These are phyloP conservation scores for Dillenia suffruticosa DNA, from an alignment of 164 flowering plant species.

Conservation along the genomic window DNA sequence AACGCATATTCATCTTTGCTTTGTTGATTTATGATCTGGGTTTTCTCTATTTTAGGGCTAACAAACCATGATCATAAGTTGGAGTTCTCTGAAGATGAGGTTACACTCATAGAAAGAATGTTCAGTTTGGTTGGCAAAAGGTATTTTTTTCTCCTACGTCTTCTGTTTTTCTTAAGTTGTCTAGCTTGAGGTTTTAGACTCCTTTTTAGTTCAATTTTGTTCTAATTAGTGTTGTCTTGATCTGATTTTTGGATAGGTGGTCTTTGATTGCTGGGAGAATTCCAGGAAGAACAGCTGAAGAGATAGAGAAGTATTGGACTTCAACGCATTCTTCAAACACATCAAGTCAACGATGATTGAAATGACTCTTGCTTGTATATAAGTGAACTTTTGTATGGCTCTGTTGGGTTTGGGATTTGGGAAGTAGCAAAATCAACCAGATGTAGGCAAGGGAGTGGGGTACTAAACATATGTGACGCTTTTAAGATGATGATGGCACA, in stretches of 20 bases:
- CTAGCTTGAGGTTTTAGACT: background rate
- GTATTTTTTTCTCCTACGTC: conserved; percentile 1
- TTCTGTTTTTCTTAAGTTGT: background rate
- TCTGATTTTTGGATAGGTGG: conserved; percentile 30
- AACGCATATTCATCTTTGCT: background rate
- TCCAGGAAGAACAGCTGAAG: conserved; percentile 62
- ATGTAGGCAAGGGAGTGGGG: background rate
- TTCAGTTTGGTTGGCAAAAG: conserved; percentile 28
- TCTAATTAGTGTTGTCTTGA: background rate
- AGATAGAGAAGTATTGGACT: conserved; percentile 56
- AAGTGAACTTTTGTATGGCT: background rate
- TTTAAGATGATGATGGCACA: background rate
- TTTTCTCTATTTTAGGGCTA: conserved; percentile 10
- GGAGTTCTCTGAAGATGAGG: conserved; percentile 31
- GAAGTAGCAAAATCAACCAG: background rate
- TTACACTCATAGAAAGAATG: conserved; percentile 27
- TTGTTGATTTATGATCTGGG: background rate
- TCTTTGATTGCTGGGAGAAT: conserved; percentile 59
- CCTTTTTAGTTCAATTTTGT: too few species aligned
- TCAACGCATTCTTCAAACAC: conserved; percentile 21
- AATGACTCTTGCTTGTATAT: background rate
- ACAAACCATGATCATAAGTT: conserved; percentile 13
- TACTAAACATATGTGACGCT: background rate
- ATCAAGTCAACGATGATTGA: conserved; percentile 13
- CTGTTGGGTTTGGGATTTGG: background rate